Base-by-base conservation (phyloP, 2,329 filamentous ascomycete genomes). In the Pyrenochaeta sp. region DNA sequence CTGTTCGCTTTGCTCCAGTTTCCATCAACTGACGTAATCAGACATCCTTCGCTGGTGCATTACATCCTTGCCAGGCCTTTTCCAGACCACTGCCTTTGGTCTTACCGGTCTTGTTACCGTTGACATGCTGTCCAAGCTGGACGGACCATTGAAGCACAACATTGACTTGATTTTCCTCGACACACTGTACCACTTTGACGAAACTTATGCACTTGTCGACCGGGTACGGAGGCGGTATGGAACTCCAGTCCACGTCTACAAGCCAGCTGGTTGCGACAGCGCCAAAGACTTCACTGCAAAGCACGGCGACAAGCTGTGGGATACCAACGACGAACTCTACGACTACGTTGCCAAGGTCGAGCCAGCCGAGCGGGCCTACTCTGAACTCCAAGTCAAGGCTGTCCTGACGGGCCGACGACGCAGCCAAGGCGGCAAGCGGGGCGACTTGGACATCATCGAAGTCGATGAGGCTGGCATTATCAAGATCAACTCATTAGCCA, bases 321-420 rank as follows among this genome's bases (percentile, higher is more conserved):
- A 97, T 74, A 85, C 82, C 29, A 89, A 95, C 61, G 85, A 92
- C 44, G 91, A 97, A 71, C 85, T 94, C 70, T 99, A 99, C 79
- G 95, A 99, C 83, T 98, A 91, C 84, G 83, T 95, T 59, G 95
- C 93, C 79, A 99, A 99, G 82, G 95, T 99, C 43, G 95, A 99
- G 82, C 95, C 95, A 14, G 91, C 93, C 49, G 89, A 97, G 79
- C 88, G 95, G 57, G 92, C 95, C 6, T 98, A 97, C 78, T 82
- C 88, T 15, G 90, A 96, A 60, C 85, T 98, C 54, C 86, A 90
- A 68, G 93, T 98, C 51, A 89, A 90, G 51, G 95, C 95, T 47
- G 91, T 98, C 46, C 83, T 99, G 61, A 99, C 95, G 40, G 95
- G 95, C 47, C 91, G 95, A 54, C 87, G 95, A 58, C 87, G 91